Conservation (phyloP, 108 stramenopile species). For the Parietichytrium sp. region DNA sequence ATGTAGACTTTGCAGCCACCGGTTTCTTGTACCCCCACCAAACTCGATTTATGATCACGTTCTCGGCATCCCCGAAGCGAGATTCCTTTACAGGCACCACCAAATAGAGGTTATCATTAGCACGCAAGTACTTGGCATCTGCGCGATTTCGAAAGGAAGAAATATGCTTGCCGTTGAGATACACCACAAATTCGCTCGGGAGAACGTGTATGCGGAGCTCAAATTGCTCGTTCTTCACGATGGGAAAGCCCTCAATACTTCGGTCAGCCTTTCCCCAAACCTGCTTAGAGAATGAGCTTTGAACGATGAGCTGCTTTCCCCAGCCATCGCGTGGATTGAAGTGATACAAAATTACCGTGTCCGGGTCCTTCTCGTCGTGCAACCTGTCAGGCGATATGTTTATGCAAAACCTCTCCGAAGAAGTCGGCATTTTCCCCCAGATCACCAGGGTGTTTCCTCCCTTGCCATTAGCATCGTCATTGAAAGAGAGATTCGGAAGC, state of each 20-base stretch:
- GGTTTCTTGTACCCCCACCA: slow-evolving; percentile 38
- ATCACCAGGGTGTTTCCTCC: neutral
- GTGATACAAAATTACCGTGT: slow-evolving; percentile 6
- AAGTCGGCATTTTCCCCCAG: slow-evolving; percentile 1
- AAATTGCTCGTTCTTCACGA: slow-evolving; percentile 14
- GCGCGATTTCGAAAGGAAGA: neutral
- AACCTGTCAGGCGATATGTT: neutral
- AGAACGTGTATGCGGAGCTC: neutral
- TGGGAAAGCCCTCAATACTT: neutral
- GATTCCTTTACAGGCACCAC: neutral
- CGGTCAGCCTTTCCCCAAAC: neutral
- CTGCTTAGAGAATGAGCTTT: neutral
- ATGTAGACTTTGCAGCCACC: no score
- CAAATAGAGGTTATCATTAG: neutral
- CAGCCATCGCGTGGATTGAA: slow-evolving; percentile 37
- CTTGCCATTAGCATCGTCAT: neutral
- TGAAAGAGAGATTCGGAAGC: slow-evolving; percentile 1
- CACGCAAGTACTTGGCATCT: neutral
- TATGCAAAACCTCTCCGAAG: slow-evolving; percentile 26
- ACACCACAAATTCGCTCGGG: neutral
- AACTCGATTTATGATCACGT: slow-evolving; percentile 8
- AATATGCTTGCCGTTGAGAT: slow-evolving; percentile 1
- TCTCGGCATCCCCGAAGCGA: slow-evolving; percentile 18
- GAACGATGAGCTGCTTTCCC: slow-evolving; percentile 29
- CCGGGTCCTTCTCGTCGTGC: slow-evolving; percentile 1